Evolutionary conservation across 2,329 filamentous ascomycete genomes (phyloP).

Genomic region (Penicillium sp.): DNA sequence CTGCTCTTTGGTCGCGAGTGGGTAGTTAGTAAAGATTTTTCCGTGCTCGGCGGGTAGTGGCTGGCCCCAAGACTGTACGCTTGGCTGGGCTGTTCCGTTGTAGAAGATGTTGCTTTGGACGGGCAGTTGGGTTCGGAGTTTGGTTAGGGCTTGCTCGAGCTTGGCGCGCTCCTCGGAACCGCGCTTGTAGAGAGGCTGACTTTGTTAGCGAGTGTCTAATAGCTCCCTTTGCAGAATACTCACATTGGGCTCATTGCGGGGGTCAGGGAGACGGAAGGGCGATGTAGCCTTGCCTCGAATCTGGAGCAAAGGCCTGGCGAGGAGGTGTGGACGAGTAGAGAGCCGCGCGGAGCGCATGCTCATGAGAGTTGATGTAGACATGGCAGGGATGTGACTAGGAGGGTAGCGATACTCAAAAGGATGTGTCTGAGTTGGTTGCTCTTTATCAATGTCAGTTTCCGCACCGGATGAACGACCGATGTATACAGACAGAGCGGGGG

Average conservation of each 20-base stretch:
- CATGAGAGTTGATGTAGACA: conserved; percentile 1
- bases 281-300: conserved; percentile 31
- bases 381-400: not conserved
- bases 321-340: conserved; percentile 18
- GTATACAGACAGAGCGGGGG: not conserved
- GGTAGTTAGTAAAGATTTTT: conserved; percentile 77
- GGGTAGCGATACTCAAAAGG: too few species aligned
- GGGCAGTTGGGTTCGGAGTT: conserved; percentile 40
- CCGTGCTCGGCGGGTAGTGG: conserved; percentile 36
- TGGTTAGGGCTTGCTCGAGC: conserved; percentile 35
- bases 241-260: conserved; percentile 43
- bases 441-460: conserved; percentile 3
- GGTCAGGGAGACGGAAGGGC: conserved; percentile 37
- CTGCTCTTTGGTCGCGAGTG: conserved; percentile 75
- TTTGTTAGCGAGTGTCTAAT: not conserved
- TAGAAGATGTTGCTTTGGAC: conserved; percentile 37
- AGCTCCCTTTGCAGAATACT: conserved; percentile 10
- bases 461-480: not conserved
- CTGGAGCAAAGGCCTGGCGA: conserved; percentile 19
- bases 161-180: conserved; percentile 41
- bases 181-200: conserved; percentile 32
- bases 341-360: not conserved
- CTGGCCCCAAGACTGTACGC: conserved; percentile 32
- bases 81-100: conserved; percentile 34
- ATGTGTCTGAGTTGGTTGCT: not conserved